Base-by-base conservation (phyloP, 1,284 basidiomycete genomes). In the Tilletia walkeri region DNA sequence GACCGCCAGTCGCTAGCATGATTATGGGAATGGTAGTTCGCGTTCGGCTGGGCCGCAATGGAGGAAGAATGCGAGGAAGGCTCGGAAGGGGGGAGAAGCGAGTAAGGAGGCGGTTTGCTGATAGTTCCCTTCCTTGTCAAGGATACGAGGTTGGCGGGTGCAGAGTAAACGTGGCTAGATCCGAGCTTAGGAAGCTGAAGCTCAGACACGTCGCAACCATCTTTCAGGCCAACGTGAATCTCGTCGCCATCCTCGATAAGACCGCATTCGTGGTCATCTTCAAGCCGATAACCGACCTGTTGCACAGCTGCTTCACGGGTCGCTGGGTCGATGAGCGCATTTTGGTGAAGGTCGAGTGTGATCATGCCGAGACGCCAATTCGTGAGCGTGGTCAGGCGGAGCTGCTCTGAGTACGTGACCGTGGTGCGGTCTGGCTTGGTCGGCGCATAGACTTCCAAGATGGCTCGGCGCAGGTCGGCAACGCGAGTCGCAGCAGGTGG, bases 301-400 rank as follows among this genome's bases (percentile, higher is more conserved):
- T 65, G 70, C 12, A 70, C 59, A 24, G 70, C 73, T 16, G 47
- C 12, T 9, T 65, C 63, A 0, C 70, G 20, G 30, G 70, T 73
- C 59, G 76, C 71, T 1, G 75, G 72, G 36, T 74, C 73, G 24
- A 78, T 75, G 50, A 78, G 73, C 49, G 75, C 78, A 48, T 70
- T 71, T 66, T 83, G 82, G 18, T 75, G 70, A n/a, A 82, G 77
- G 50, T 81, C 74, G n/a, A 83, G 75, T 1, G 74, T 74, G 65
- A 83, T 73, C 77, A 80, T 78, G 65, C 77, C 73, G 69, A 80
- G 78, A 48, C 81, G 76, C 82, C 82, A 83, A 38, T 77, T 75
- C 30, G 80, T 78, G 67, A 83, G 77, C 16, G 81, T 78, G 65
- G 75, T 73, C 56, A 79, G 76, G 70, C 81, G 81, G 68, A 83